Conservation (phyloP, 306 rosid species). For the Citrullus colocynthis region DNA sequence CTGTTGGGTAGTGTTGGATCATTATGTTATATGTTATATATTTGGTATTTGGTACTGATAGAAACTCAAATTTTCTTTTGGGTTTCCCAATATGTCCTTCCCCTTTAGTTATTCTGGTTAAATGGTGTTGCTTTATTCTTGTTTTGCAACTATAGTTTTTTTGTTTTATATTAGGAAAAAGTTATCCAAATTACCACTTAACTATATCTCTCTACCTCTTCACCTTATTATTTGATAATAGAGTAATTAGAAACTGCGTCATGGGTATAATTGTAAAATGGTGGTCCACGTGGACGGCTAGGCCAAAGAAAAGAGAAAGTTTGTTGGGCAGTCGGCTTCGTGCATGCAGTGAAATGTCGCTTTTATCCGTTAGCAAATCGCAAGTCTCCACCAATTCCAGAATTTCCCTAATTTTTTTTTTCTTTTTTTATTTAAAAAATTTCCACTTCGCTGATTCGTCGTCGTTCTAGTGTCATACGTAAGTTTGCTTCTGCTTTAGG, state of each 20-base stretch:
- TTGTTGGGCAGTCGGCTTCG: slow-evolving; percentile 56
- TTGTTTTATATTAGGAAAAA: too few species aligned
- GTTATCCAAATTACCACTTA: too few species aligned
- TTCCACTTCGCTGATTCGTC: not conserved
- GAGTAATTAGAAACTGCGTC: not conserved
- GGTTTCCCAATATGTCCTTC: not conserved
- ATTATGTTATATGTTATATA: not conserved
- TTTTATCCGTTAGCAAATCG: slow-evolving; percentile 22
- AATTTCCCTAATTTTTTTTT: not conserved
- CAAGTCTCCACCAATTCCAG: slow-evolving; percentile 32
- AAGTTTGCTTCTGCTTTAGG: not conserved
- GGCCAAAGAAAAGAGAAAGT: slow-evolving; percentile 27
- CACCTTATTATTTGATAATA: too few species aligned
- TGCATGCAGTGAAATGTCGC: slow-evolving; percentile 21
- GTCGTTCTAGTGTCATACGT: not conserved
- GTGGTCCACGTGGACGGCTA: slow-evolving; percentile 12
- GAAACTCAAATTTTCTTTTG: not conserved
- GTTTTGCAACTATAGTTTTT: too few species aligned
- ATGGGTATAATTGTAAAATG: slow-evolving; percentile 24
- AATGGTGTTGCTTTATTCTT: too few species aligned
- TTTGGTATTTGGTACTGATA: not conserved
- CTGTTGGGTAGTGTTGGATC: not conserved
- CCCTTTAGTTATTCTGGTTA: not conserved
- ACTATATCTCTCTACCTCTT: too few species aligned
- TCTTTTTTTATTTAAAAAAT: not conserved